phyloP scores from a whole-genome alignment of 768 basidiomycete species.

The Pulveroboletus sp. region DNA sequence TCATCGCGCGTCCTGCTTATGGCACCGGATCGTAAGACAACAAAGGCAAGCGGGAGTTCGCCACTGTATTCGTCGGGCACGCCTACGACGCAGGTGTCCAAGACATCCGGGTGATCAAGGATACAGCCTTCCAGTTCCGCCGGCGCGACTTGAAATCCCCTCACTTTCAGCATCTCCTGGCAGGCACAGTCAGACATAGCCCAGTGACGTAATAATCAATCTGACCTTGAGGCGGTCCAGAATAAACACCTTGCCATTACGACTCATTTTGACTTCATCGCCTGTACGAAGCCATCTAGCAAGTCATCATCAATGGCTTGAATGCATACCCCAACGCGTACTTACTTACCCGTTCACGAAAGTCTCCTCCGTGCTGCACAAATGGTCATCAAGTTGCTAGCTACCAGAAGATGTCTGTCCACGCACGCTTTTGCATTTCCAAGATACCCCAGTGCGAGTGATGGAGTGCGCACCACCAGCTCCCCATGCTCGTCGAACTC shows the following conservation, averaged over 20 bases:
- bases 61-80: conserved; percentile 71
- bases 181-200: background rate
- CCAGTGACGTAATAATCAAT: background rate
- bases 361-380: conserved; percentile 53
- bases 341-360: conserved; percentile 45
- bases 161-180: conserved; percentile 70
- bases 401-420: background rate
- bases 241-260: conserved; percentile 57
- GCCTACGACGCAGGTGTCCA: conserved; percentile 61
- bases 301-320: background rate
- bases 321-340: background rate
- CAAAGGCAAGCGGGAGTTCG: conserved; percentile 67
- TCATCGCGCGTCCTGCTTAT: conserved; percentile 32
- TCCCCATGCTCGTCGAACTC: conserved; percentile 59
- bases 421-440: conserved; percentile 59
- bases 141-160: conserved; percentile 54
- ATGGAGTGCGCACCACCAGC: conserved; percentile 54
- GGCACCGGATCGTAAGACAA: conserved; percentile 46
- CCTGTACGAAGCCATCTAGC: conserved; percentile 63
- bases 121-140: conserved; percentile 66
- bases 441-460: conserved; percentile 54
- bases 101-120: conserved; percentile 55
- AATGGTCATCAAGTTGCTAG: conserved; percentile 6
- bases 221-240: conserved; percentile 72
- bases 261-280: conserved; percentile 64